Conservation (phyloP, 768 basidiomycete genomes). For the Daedalea quercina region DNA sequence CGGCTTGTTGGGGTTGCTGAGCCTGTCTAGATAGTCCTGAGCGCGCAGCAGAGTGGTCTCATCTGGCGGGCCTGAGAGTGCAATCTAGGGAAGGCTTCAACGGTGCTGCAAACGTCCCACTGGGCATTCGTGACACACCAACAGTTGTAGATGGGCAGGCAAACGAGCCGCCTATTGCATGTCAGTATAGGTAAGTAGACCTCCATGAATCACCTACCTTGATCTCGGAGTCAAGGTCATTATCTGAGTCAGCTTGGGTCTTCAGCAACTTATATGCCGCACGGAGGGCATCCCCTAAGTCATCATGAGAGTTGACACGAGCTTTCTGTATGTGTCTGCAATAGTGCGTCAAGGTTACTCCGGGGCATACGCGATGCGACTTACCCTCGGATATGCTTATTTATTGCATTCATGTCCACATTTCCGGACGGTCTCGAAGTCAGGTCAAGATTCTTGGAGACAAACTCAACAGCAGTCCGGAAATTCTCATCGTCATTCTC, state of each 20-base stretch:
- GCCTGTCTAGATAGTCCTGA: constrained; percentile 41
- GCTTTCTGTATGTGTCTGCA: constrained; percentile 43
- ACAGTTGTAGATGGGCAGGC: constrained; percentile 67
- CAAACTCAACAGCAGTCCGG: constrained; percentile 46
- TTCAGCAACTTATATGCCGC: constrained; percentile 47
- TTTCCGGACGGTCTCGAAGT: constrained; percentile 51
- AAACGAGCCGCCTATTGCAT: constrained; percentile 43
- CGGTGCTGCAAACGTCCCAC: neutral
- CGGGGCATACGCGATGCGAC: constrained; percentile 2
- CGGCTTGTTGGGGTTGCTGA: constrained; percentile 35
- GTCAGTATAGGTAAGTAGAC: constrained; percentile 5
- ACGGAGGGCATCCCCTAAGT: constrained; percentile 53
- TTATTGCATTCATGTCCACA: constrained; percentile 47
- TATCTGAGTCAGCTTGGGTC: constrained; percentile 37
- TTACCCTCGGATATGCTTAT: constrained; percentile 51
- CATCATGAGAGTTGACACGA: constrained; percentile 57
- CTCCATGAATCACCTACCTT: constrained; percentile 32
- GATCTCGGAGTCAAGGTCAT: constrained; percentile 61
- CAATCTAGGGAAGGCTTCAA: constrained; percentile 33
- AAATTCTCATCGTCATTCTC: constrained; percentile 37
- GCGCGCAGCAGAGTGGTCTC: constrained; percentile 44
- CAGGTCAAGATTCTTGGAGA: constrained; percentile 52
- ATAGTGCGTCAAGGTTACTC: neutral
- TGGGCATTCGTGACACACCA: constrained; percentile 37
- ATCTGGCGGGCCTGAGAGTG: constrained; percentile 49